These are phyloP conservation scores for Yamadazyma taylorii DNA, from an alignment of 1,139 yeast genomes.

Conservation along the genomic window DNA sequence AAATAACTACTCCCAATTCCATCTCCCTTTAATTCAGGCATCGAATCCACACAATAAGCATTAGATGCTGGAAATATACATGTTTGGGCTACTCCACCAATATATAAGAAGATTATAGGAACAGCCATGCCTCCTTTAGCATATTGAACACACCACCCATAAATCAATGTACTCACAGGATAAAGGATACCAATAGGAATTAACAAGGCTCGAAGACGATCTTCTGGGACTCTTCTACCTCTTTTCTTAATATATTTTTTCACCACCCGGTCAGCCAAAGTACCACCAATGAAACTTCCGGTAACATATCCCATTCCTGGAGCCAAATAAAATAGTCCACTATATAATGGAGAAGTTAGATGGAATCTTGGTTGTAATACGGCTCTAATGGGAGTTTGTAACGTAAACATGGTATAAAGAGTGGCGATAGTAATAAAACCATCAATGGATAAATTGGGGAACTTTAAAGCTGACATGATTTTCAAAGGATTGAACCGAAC, in stretches of 20 bases:
- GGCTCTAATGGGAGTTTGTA: slow-evolving; percentile 53
- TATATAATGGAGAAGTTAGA: slow-evolving; percentile 43
- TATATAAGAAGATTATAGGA: slow-evolving; percentile 48
- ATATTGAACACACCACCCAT: slow-evolving; percentile 53
- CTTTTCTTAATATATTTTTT: slow-evolving; percentile 39
- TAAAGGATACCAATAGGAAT: slow-evolving; percentile 38
- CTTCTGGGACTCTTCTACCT: slow-evolving; percentile 53
- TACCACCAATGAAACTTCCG: slow-evolving; percentile 53
- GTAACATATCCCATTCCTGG: slow-evolving; percentile 51
- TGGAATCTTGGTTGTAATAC: slow-evolving; percentile 55
- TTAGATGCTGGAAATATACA: slow-evolving; percentile 50
- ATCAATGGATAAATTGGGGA: slow-evolving; percentile 43
- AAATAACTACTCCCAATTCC: slow-evolving; percentile 55
- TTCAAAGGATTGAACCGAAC: slow-evolving; percentile 45
- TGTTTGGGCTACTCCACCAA: slow-evolving; percentile 51
- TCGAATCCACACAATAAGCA: slow-evolving; percentile 55
- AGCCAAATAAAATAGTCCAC: slow-evolving; percentile 52
- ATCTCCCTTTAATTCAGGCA: slow-evolving; percentile 53
- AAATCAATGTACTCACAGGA: slow-evolving; percentile 43
- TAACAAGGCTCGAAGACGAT: slow-evolving; percentile 42
- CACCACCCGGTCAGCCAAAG: slow-evolving; percentile 47
- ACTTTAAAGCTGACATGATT: slow-evolving; percentile 37
- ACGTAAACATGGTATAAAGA: slow-evolving; percentile 48
- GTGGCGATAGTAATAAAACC: slow-evolving; percentile 42
- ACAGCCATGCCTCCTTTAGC: slow-evolving; percentile 54